Percentiles rank a stretch among this genome's conserved stretches.
Conservation (phyloP, 2,329 filamentous ascomycete genomes). For the Exophiala calicioides region DNA sequence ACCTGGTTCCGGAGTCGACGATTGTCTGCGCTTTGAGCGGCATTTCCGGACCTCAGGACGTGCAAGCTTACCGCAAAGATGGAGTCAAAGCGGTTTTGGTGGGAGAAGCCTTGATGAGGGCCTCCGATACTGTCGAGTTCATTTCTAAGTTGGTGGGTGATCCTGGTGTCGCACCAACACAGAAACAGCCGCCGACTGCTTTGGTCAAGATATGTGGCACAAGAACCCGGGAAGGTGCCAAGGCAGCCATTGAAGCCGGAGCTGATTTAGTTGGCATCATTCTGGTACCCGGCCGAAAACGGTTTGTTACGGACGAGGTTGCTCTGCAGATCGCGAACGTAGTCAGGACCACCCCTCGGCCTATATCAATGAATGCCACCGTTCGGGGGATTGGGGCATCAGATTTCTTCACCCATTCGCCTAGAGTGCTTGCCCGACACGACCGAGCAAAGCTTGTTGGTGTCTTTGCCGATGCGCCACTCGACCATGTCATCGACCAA, state of each 20-base stretch:
- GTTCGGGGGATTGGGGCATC: constrained; percentile 44
- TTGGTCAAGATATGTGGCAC: constrained; percentile 97
- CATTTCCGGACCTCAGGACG: constrained; percentile 85
- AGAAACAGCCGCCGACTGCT: constrained; percentile 49
- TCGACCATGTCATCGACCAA: constrained; percentile 77
- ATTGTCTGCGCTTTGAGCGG: constrained; percentile 93
- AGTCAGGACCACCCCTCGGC: constrained; percentile 59
- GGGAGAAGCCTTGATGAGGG: constrained; percentile 93
- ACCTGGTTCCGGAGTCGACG: constrained; percentile 79
- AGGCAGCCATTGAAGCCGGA: constrained; percentile 77
- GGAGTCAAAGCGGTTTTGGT: constrained; percentile 92
- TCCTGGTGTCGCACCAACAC: constrained; percentile 24
- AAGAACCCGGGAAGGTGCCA: constrained; percentile 75
- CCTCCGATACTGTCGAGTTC: constrained; percentile 77
- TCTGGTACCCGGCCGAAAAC: constrained; percentile 75
- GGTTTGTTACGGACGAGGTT: constrained; percentile 75
- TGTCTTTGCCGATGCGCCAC: constrained; percentile 88
- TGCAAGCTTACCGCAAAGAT: constrained; percentile 81
- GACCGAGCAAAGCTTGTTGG: constrained; percentile 78
- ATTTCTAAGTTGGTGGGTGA: constrained; percentile 78
- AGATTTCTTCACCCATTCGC: constrained; percentile 71
- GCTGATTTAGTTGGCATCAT: constrained; percentile 95
- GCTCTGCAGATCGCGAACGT: constrained; percentile 78
- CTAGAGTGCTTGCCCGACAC: constrained; percentile 50
- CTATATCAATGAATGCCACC: constrained; percentile 32